Percentiles rank a stretch among this genome's conserved stretches.
These are phyloP conservation scores for Salmacisia buchloeana DNA, from an alignment of 1,284 basidiomycete genomes.

Conservation along the genomic window DNA sequence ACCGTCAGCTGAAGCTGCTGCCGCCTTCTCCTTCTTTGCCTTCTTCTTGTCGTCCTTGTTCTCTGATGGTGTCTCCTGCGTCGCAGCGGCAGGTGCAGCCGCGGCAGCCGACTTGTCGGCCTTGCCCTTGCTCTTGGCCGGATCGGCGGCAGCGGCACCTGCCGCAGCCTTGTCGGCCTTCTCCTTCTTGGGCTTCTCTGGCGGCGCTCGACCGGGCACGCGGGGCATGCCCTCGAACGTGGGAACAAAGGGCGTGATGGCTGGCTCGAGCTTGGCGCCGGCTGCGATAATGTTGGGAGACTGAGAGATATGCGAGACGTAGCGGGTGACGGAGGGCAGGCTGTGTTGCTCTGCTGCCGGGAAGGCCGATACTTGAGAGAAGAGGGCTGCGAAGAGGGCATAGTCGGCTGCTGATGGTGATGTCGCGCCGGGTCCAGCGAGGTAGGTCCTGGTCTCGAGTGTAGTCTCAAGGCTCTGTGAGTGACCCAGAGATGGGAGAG, in stretches of 20 bases:
- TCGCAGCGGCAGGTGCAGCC: not conserved
- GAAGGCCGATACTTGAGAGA: constrained; percentile 39
- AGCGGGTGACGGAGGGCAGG: constrained; percentile 43
- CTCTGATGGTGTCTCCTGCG: not conserved
- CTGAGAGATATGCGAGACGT: constrained; percentile 46
- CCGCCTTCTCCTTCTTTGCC: constrained; percentile 37
- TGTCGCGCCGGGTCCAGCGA: constrained; percentile 23
- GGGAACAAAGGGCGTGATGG: constrained; percentile 37
- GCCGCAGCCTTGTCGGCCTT: constrained; percentile 18
- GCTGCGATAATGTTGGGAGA: constrained; percentile 20
- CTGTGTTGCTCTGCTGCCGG: constrained; percentile 40
- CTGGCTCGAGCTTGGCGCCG: constrained; percentile 25
- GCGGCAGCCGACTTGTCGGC: constrained; percentile 2
- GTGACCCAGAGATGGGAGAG: not conserved
- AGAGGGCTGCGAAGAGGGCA: constrained; percentile 43
- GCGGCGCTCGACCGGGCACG: constrained; percentile 29
- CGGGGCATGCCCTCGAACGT: constrained; percentile 45
- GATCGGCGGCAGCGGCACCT: constrained; percentile 19
- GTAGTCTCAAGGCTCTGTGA: constrained; percentile 1
- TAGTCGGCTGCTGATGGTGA: constrained; percentile 44
- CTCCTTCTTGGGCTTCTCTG: constrained; percentile 33
- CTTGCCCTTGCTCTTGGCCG: constrained; percentile 22
- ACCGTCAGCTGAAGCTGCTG: constrained; percentile 21
- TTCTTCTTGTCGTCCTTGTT: constrained; percentile 37
- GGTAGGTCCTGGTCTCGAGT: constrained; percentile 36